Base-by-base conservation (phyloP, 768 basidiomycete genomes). In the Auriscalpium microsporum region DNA sequence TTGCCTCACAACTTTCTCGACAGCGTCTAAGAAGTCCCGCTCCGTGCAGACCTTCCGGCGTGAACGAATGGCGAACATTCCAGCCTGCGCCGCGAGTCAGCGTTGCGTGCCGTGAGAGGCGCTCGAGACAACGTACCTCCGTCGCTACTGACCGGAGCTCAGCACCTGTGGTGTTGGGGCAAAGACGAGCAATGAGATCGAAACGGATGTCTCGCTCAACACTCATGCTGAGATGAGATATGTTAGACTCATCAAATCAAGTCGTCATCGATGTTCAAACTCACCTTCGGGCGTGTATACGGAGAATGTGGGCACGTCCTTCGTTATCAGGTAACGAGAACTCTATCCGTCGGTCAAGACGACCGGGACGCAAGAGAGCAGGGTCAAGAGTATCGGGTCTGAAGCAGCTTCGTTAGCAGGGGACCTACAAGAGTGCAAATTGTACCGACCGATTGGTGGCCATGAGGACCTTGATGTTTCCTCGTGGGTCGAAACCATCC, bases 391-490 rank as follows among this genome's bases (percentile, higher is more conserved):
- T 98, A 70, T 99, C 96, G 17, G 96, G 96, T 71, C 95, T 95
- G 56, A 10, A n/a, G 6, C 47, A 38, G 38, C 50, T 48, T 57
- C 16, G 56, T 57, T 50, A 48, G 49, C 35, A 45, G 17, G 42
- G 34, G 47, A n/a, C 52, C 21, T 42, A 10, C 35, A 17, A 47
- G 6, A 34, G 53, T 11, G 40, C 11, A 55, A 55, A 49, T 19
- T 35, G n/a, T 36, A 68, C 80, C 58, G 52, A 90, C 91, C 92
- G 76, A 75, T 99, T 98, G 8, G 96, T 98, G 34, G 96, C 96
- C 96, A 99, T 99, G 56, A 99, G 78, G 19, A 99, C 95, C 71
- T 99, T 99, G 73, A 99, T 98, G 67, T 98, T 98, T n/a, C 96
- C 96, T 74, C 96, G 75, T 8, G 95, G 87, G 71, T 98, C 96